A percentile compares a stretch with the other conserved stretches of the same genome.
Conservation (phyloP, 2,329 filamentous ascomycete genomes). For the Bimuria novae-zelandiae region DNA sequence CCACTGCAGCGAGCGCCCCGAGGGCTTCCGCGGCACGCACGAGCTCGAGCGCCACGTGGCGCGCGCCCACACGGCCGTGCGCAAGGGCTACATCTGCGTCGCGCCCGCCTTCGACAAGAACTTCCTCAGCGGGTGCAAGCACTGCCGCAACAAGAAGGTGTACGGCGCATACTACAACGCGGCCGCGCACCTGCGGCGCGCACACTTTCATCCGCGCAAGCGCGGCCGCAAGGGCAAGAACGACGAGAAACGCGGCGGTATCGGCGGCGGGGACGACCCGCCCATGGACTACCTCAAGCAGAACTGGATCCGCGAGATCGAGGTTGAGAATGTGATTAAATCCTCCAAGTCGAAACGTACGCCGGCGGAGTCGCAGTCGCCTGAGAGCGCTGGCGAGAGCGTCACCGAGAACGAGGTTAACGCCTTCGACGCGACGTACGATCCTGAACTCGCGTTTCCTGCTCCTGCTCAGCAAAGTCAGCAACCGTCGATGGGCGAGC, state of each 20-base stretch:
- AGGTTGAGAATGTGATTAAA: slow-evolving; percentile 46
- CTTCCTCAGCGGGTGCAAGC: slow-evolving; percentile 81
- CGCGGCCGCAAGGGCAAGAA: slow-evolving; percentile 61
- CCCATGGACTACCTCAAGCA: slow-evolving; percentile 64
- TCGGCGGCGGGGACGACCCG: slow-evolving; percentile 65
- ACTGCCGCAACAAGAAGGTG: slow-evolving; percentile 74
- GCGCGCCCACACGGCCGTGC: slow-evolving; percentile 66
- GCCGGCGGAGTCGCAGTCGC: slow-evolving; percentile 16
- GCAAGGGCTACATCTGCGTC: slow-evolving; percentile 67
- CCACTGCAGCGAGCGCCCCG: slow-evolving; percentile 71
- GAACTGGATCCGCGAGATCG: slow-evolving; percentile 63
- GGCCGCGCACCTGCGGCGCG: slow-evolving; percentile 83
- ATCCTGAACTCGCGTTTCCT: slow-evolving; percentile 6
- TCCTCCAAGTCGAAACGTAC: background rate
- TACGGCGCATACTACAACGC: slow-evolving; percentile 96
- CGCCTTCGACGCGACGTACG: slow-evolving; percentile 13
- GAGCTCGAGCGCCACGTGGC: slow-evolving; percentile 63
- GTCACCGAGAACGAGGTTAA: slow-evolving; percentile 7
- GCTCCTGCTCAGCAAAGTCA: background rate
- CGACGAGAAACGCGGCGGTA: slow-evolving; percentile 64
- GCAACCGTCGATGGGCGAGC: slow-evolving; percentile 7
- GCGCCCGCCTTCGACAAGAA: slow-evolving; percentile 63
- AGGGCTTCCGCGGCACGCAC: slow-evolving; percentile 85
- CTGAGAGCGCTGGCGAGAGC: slow-evolving; percentile 30
- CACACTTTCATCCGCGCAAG: slow-evolving; percentile 79